Evolutionary conservation across 768 basidiomycete species (phyloP).

Genomic region (Infundibulicybe gibba): DNA sequence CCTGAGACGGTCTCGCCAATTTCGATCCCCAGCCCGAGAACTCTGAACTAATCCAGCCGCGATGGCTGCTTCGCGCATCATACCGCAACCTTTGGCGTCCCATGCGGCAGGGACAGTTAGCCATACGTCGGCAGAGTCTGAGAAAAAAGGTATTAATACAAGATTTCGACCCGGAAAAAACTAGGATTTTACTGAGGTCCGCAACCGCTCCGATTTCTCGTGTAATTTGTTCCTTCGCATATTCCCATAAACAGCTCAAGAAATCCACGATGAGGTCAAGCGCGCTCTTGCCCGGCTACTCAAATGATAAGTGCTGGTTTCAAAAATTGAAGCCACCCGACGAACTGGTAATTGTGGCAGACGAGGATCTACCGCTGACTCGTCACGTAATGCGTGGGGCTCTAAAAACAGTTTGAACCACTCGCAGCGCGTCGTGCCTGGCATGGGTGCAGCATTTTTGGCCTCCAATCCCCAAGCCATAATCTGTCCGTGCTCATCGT

Average conservation of each 20-base stretch:
- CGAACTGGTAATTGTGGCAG: conserved; percentile 76
- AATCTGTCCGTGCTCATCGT: conserved; percentile 69
- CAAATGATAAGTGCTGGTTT: conserved; percentile 10
- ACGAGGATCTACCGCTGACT: conserved; percentile 67
- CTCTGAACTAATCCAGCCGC: conserved; percentile 76
- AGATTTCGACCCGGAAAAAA: conserved; percentile 2
- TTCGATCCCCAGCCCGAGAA: conserved; percentile 60
- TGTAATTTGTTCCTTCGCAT: conserved; percentile 84
- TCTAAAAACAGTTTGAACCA: conserved; percentile 88
- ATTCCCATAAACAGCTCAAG: conserved; percentile 79
- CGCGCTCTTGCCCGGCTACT: conserved; percentile 69
- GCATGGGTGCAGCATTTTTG: conserved; percentile 70
- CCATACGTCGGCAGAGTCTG: conserved; percentile 83
- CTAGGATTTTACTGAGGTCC: conserved; percentile 65
- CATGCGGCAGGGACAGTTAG: conserved; percentile 88
- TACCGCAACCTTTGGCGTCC: conserved; percentile 81
- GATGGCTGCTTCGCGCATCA: conserved; percentile 86
- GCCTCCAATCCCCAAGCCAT: conserved; percentile 87
- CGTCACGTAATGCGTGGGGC: conserved; percentile 74
- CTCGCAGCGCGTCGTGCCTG: conserved; percentile 55
- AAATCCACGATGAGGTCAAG: conserved; percentile 83
- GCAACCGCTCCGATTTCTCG: conserved; percentile 83
- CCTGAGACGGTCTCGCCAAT: conserved; percentile 77
- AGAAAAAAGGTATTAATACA: conserved; percentile 6
- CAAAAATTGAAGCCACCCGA: conserved; percentile 9